These are phyloP conservation scores for Phytophthora kernoviae DNA, from an alignment of 352 stramenopile genomes.

Conservation along the genomic window DNA sequence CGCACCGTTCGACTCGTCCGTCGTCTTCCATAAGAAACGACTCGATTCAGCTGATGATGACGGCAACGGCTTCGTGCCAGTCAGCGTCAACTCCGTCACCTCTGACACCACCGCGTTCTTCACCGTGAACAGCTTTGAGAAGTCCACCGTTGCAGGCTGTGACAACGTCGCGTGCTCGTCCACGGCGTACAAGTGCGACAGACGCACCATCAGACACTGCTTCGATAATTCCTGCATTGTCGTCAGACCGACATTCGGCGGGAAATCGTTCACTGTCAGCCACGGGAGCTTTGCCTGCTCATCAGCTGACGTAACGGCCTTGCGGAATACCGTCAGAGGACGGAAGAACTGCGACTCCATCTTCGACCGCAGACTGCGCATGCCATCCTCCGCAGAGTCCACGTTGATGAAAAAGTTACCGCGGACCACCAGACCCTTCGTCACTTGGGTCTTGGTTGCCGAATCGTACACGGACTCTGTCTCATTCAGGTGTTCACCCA, in stretches of 20 bases:
- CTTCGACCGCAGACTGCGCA: conserved; percentile 56
- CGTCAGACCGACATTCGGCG: conserved; percentile 93
- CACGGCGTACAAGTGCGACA: conserved; percentile 94
- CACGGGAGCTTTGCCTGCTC: conserved; percentile 62
- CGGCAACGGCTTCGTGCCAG: conserved; percentile 70
- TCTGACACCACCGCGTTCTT: conserved; percentile 56
- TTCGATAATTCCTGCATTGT: conserved; percentile 86
- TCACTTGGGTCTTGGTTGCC: conserved; percentile 55
- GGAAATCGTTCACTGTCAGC: conserved; percentile 77
- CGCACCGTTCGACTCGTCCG: conserved; percentile 30
- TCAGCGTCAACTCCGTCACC: conserved; percentile 90
- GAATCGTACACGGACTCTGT: conserved; percentile 87
- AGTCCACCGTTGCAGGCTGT: conserved; percentile 75
- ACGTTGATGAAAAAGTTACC: conserved; percentile 78
- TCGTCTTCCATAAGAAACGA: conserved; percentile 46
- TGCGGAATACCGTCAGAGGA: conserved; percentile 61
- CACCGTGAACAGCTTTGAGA: conserved; percentile 57
- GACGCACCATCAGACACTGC: conserved; percentile 86
- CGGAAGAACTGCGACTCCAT: conserved; percentile 79
- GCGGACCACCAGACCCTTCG: conserved; percentile 68
- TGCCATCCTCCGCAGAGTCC: conserved; percentile 56
- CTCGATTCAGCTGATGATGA: conserved; percentile 41
- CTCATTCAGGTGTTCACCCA: conserved; percentile 93
- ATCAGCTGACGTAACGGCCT: conserved; percentile 25
- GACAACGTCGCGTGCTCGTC: conserved; percentile 87